Base-by-base conservation (phyloP, 495 filamentous ascomycete genomes). In the Aspergillus egyptiacus region DNA sequence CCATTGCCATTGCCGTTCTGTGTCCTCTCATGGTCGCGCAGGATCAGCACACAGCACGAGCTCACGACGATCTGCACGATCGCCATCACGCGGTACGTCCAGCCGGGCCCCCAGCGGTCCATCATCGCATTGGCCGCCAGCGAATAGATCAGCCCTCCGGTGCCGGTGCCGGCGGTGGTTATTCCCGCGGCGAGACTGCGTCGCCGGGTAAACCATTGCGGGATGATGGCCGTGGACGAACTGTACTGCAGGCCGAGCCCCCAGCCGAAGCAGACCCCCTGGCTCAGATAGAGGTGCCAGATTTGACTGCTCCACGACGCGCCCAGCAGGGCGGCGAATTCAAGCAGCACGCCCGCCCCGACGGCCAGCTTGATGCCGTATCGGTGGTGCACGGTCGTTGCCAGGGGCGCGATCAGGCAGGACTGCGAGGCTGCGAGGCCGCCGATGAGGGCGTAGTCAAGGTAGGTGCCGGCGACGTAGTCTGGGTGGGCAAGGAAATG, bases 221-320 rank as follows among this genome's bases (percentile, higher is more conserved):
- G 76, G 0, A 84, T 70, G 2, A 89, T 74, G 25, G 76, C 76
- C 9, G 54, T 45, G 9, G 74, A 77, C 13, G 77, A 71, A 10
- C 83, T 81, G 63, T 85, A 93, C 17, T 81, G 71, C 42, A 88
- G 80, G 1, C 85, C 86, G 64, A 89, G 73, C 1, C 84, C 87
- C 10, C 79, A 50, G 8, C 87, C 87, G 44, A 89, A 85, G 48
- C 80, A 76, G 1, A 89, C 54, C 3, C 86, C 87, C 57, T 91
- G 86, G 38, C 73, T 78, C 1, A 93, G 74, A 40, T 86, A 79
- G 5, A 87, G 70, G 28, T 86, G 84, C 81, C 82, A 88, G 47
- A 81, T 73, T 23, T 75, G 54, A n/a, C 63, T 75, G 5, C 78
- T 70, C 46, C 85, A 87, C 0, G 80, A 84, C 1, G 82, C 81